Conservation (phyloP, 2,329 filamentous ascomycete genomes). For the Capronia epimyces region DNA sequence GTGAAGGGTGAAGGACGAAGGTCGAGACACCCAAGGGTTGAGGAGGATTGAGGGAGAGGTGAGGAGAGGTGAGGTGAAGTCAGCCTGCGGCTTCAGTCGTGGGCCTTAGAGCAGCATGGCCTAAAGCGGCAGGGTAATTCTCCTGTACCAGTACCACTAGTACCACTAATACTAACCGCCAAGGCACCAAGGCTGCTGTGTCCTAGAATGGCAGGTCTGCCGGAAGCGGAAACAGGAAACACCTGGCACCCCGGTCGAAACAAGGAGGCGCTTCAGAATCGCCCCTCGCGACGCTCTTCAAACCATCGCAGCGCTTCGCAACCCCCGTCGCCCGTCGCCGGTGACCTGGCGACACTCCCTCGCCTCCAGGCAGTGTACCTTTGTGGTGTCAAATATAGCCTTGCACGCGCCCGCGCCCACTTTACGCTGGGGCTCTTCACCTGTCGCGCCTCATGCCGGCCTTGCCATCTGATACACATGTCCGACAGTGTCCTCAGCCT, state of each 20-base stretch:
- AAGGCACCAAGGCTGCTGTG: not conserved
- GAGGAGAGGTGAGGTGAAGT: no score
- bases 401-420: not conserved
- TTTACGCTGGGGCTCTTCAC: conserved; percentile 4
- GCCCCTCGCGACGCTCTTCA: conserved; percentile 17
- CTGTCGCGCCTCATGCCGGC: conserved; percentile 13
- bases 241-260: not conserved
- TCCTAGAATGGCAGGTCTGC: not conserved
- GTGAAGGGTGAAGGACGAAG: no score
- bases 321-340: conserved; percentile 5
- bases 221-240: not conserved
- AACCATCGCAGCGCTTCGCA: conserved; percentile 23
- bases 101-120: no score
- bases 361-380: not conserved
- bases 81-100: no score
- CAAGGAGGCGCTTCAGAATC: conserved; percentile 16
- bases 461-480: conserved; percentile 17
- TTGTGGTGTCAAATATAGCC: not conserved
- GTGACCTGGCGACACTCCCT: conserved; percentile 18
- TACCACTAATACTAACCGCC: no score
- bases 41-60: no score
- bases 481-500: conserved; percentile 20
- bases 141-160: no score
- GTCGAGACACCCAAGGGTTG: no score
- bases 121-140: no score